A percentile compares a stretch with the other conserved stretches of the same genome.
Evolutionary conservation across 179 eudicot species (phyloP).

Genomic region (Sideroxylon spinosum): DNA sequence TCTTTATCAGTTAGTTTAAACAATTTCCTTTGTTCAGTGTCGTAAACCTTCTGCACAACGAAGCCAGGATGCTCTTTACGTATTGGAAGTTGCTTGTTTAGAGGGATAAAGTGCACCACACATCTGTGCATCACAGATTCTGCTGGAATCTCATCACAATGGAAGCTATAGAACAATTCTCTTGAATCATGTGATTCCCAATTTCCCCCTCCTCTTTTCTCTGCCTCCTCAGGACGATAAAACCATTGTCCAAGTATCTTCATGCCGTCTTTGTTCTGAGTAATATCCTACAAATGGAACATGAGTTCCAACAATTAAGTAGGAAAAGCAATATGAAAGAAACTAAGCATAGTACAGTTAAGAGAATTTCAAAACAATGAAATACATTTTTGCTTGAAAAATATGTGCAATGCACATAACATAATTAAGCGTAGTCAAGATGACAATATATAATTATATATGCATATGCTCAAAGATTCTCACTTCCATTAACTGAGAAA

Average conservation of each 20-base stretch:
- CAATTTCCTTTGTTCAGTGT: slow-evolving; percentile 71
- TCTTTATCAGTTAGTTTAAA: slow-evolving; percentile 93
- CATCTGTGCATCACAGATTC: slow-evolving; percentile 98
- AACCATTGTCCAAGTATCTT: slow-evolving; percentile 96
- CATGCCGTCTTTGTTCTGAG: slow-evolving; percentile 57
- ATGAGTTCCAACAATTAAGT: background rate
- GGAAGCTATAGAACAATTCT: slow-evolving; percentile 93
- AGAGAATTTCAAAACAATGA: background rate
- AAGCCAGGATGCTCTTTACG: slow-evolving; percentile 87
- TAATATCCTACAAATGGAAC: slow-evolving; percentile 51
- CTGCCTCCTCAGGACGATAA: slow-evolving; percentile 99
- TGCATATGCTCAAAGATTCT: background rate
- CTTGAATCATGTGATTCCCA: slow-evolving; percentile 89
- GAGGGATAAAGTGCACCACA: slow-evolving; percentile 84
- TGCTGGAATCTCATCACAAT: slow-evolving; percentile 94
- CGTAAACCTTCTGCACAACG: slow-evolving; percentile 89
- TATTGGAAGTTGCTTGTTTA: slow-evolving; percentile 71
- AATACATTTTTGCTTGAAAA: too few relatives aligned
- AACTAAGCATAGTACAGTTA: background rate
- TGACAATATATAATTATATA: too few relatives aligned
- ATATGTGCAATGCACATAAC: too few relatives aligned
- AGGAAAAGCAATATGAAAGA: background rate
- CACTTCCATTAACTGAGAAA: background rate
- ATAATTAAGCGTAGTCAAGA: too few relatives aligned
- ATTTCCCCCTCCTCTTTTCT: slow-evolving; percentile 79